These are phyloP conservation scores for Volvox carteri DNA, from an alignment of 163 green algal genomes.

Conservation along the genomic window DNA sequence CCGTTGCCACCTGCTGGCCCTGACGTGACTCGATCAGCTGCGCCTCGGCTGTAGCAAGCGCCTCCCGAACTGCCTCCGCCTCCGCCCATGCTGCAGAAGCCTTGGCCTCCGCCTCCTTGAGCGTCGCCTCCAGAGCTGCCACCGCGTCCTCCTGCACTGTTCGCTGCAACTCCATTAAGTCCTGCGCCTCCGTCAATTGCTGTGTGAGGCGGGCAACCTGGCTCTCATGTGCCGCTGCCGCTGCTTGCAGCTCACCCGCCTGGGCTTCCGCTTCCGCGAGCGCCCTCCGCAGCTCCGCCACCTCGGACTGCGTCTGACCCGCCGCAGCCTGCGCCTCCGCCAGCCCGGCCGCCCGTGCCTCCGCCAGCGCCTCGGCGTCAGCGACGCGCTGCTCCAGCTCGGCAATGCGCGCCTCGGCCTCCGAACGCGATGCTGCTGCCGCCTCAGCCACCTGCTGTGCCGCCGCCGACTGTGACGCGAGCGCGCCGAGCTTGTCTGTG, in stretches of 20 bases:
- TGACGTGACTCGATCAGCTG: neutral
- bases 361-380: neutral
- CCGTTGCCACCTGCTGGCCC: neutral
- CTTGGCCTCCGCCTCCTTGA: neutral
- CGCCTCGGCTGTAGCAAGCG: neutral
- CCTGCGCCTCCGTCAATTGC: conserved; percentile 10
- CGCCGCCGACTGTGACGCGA: neutral
- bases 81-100: neutral
- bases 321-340: neutral
- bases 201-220: neutral
- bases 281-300: neutral
- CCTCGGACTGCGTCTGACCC: neutral
- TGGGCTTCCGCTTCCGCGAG: conserved; percentile 4
- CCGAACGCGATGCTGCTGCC: neutral
- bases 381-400: conserved; percentile 19
- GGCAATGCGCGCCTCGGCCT: neutral
- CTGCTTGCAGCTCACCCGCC: neutral
- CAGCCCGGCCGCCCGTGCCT: conserved; percentile 25
- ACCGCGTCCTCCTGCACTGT: neutral
- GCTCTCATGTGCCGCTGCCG: neutral
- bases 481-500: neutral
- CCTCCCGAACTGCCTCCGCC: neutral
- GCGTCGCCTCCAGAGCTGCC: neutral
- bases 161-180: neutral
- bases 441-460: neutral